phyloP scores from a whole-genome alignment of 2,329 filamentous ascomycete species.

The Lecanosticta acicola region DNA sequence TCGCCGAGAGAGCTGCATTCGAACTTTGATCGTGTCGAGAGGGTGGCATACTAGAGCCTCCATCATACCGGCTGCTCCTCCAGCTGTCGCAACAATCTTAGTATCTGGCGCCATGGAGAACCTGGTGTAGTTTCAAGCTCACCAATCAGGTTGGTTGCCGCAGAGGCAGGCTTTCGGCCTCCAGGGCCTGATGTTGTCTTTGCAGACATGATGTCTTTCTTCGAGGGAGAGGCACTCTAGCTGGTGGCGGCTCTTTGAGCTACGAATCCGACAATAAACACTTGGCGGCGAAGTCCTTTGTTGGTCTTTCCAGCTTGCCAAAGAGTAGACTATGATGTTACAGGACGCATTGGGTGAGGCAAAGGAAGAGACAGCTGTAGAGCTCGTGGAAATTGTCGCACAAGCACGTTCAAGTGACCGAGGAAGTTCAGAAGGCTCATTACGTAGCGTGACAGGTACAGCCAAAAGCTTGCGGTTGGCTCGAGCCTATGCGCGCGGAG shows the following conservation, averaged over 20 bases:
- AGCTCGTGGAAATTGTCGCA: conserved; percentile 19
- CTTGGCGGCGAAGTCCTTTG: not conserved
- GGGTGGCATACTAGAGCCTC: conserved; percentile 95
- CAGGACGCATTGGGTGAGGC: conserved; percentile 1
- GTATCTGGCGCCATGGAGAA: too few relatives aligned
- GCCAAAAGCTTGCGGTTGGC: conserved; percentile 14
- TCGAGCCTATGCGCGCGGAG: conserved; percentile 16
- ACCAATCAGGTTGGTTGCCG: conserved; percentile 89
- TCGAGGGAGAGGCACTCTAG: not conserved
- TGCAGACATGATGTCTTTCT: conserved; percentile 48
- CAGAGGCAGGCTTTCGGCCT: conserved; percentile 73
- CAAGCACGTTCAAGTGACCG: conserved; percentile 17
- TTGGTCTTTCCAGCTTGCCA: not conserved
- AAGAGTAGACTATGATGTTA: not conserved
- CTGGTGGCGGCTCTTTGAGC: not conserved
- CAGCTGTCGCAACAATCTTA: conserved; percentile 53
- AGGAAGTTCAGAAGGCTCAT: conserved; percentile 19
- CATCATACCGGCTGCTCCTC: conserved; percentile 98
- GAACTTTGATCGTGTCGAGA: conserved; percentile 95
- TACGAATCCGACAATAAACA: not conserved
- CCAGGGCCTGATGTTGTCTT: conserved; percentile 52
- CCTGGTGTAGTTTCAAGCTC: conserved; percentile 37
- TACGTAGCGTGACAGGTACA: conserved; percentile 23
- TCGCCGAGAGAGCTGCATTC: conserved; percentile 94
- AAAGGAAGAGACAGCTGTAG: conserved; percentile 4